These are phyloP conservation scores for Tremella fuciformis DNA, from an alignment of 768 basidiomycete genomes.

Conservation along the genomic window DNA sequence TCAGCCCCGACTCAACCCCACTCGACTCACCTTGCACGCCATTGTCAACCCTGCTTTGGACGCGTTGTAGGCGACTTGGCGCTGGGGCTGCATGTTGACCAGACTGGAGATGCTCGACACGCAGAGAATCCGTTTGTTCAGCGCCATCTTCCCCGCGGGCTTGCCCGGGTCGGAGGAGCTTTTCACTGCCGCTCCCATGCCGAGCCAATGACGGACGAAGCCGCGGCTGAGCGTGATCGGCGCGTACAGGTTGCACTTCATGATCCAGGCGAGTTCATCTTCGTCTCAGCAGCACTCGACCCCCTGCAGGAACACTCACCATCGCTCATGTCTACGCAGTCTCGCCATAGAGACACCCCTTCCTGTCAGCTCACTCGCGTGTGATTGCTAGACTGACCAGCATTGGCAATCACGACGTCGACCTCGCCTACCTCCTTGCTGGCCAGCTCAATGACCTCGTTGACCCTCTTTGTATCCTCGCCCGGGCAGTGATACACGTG, in stretches of 20 bases:
- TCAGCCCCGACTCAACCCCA: too few species aligned
- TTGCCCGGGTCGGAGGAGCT: slow-evolving; percentile 7
- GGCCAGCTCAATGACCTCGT: slow-evolving; percentile 38
- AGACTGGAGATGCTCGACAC: slow-evolving; percentile 47
- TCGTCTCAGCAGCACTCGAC: background rate
- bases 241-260: slow-evolving; percentile 46
- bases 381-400: slow-evolving; percentile 22
- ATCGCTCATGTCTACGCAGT: slow-evolving; percentile 39
- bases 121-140: slow-evolving; percentile 46
- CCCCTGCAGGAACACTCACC: slow-evolving; percentile 17
- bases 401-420: slow-evolving; percentile 50
- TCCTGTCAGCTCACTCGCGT: background rate
- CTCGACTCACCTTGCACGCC: slow-evolving; percentile 38
- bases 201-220: slow-evolving; percentile 43
- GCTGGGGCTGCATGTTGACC: slow-evolving; percentile 50
- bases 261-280: slow-evolving; percentile 35
- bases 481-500: slow-evolving; percentile 49
- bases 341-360: slow-evolving; percentile 41
- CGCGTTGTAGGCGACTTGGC: slow-evolving; percentile 49
- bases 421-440: slow-evolving; percentile 43
- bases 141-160: slow-evolving; percentile 21
- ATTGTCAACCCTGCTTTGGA: slow-evolving; percentile 45
- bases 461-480: slow-evolving; percentile 30
- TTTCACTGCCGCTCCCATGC: slow-evolving; percentile 21
- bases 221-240: slow-evolving; percentile 49